phyloP scores from a whole-genome alignment of 306 rosid genomes.

The Ammopiptanthus mongolicus region DNA sequence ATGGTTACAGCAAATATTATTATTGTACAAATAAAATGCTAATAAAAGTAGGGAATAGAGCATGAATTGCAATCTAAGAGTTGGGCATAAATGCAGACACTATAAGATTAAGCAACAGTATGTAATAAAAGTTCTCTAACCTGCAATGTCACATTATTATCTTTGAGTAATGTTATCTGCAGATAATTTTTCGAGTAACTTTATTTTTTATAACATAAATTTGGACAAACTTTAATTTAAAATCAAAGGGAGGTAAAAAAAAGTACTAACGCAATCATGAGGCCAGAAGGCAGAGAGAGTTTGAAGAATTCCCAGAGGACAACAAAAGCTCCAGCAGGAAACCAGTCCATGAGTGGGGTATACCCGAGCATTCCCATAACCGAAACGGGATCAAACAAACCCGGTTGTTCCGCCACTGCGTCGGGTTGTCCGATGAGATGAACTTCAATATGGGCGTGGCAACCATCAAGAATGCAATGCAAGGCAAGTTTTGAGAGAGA shows the following conservation, averaged over 20 bases:
- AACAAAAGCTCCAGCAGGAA: conserved; percentile 55
- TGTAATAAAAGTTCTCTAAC: conserved; percentile 67
- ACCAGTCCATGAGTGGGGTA: conserved; percentile 55
- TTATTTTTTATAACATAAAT: too few relatives aligned
- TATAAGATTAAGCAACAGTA: conserved; percentile 45
- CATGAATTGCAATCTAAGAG: conserved; percentile 51
- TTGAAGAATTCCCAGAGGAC: conserved; percentile 68
- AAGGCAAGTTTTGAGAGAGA: too few relatives aligned
- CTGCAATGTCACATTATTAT: conserved; percentile 30
- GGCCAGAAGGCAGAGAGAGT: conserved; percentile 66
- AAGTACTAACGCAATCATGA: conserved; percentile 56
- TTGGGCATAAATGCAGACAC: conserved; percentile 52
- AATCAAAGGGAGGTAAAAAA: neutral
- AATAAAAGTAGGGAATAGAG: conserved; percentile 33
- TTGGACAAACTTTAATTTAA: too few relatives aligned
- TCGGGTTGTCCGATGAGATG: conserved; percentile 40
- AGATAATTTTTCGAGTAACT: too few relatives aligned
- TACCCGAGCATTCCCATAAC: conserved; percentile 45
- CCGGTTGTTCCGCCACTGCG: conserved; percentile 52
- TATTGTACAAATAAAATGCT: neutral
- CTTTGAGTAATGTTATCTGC: neutral
- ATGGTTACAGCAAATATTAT: too few relatives aligned
- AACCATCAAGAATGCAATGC: conserved; percentile 17
- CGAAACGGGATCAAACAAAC: conserved; percentile 58
- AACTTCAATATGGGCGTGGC: conserved; percentile 57